These are phyloP conservation scores for Penicillium sp. DNA, from an alignment of 2,329 filamentous ascomycete species.

Conservation along the genomic window DNA sequence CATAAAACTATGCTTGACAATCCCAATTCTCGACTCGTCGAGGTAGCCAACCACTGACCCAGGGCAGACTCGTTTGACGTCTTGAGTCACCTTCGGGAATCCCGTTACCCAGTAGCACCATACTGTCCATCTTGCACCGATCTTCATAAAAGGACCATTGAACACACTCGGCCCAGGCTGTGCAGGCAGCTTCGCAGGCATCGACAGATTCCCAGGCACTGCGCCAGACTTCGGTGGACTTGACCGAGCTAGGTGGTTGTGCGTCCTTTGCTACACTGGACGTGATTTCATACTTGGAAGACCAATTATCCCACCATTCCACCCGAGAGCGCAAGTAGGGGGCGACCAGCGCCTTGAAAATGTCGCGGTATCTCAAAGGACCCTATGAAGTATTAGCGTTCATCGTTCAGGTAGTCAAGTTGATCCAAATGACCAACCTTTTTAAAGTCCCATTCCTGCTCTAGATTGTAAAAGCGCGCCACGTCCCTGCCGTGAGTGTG, in stretches of 20 bases:
- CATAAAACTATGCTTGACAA: slow-evolving; percentile 6
- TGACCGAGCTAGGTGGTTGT: slow-evolving; percentile 12
- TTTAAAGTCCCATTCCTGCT: slow-evolving; percentile 23
- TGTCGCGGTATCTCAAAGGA: slow-evolving; percentile 20
- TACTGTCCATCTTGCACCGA: slow-evolving; percentile 25
- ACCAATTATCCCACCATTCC: slow-evolving; percentile 26
- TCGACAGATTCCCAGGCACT: slow-evolving; percentile 24
- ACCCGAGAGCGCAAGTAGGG: slow-evolving; percentile 18
- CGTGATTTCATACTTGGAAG: slow-evolving; percentile 21
- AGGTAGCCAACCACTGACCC: slow-evolving; percentile 25
- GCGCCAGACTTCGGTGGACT: slow-evolving; percentile 13
- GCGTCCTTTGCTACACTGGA: slow-evolving; percentile 15
- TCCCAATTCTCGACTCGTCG: slow-evolving; percentile 10
- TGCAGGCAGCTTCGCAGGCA: slow-evolving; percentile 23
- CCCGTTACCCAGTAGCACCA: slow-evolving; percentile 21
- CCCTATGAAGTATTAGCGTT: slow-evolving; percentile 9
- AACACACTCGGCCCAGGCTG: slow-evolving; percentile 23
- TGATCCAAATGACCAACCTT: slow-evolving; percentile 5
- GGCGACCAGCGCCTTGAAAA: slow-evolving; percentile 22
- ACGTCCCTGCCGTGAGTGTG: slow-evolving; percentile 25
- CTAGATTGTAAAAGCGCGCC: slow-evolving; percentile 21
- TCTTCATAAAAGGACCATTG: slow-evolving; percentile 29
- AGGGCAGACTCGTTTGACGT: slow-evolving; percentile 22
- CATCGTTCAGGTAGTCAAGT: background rate
- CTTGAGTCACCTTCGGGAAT: slow-evolving; percentile 20